Base-by-base conservation (phyloP, 164 flowering plant species). In the Nymphaea colorata region DNA sequence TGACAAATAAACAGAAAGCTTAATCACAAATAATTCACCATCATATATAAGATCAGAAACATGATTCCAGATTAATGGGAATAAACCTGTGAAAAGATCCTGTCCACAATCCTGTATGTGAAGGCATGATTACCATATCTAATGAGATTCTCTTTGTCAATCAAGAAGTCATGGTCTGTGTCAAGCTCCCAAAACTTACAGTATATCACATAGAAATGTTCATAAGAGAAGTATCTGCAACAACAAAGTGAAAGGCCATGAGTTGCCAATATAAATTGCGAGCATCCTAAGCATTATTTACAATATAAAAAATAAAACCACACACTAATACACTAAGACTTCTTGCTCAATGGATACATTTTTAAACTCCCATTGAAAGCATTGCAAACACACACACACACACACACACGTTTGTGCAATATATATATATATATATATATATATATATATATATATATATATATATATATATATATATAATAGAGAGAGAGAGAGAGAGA, bases 181-280 rank as follows among this genome's bases (percentile, higher is more conserved):
- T 93, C 98, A 77, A 93, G 86, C 87, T 93, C 98, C 96, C 97
- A 91, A 65, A 93, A 93, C 78, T 91, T 93, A 89, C 97, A 91
- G 79, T 93, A 93, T 81, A 93, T 91, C 66, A 93, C 98, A 71
- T 93, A 93, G 67, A 93, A 91, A 71, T 93, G 98, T 59, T 93
- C 97, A 70, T 93, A 93, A 36, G 98, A 93, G 76, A 93, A 93
- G 84, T 91, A 93, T 79, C 98, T 93, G 77, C 61, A 61, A 71
- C 16, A 65, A 42, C 42, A 41, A 25, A 25, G 7, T 25, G 36
- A 25, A 25, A 25, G 36, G 36, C 36, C 36, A 25, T 25, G 36
- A 25, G 36, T 25, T 25, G 36, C 36, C 36, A 25, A 25, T 1
- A 25, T 25, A 25, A 25, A 25, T 25, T 25, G 36, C 36, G 36